A percentile compares a stretch with the other conserved stretches of the same genome.
Evolutionary conservation across 2,329 filamentous ascomycete species (phyloP).

Genomic region (Fusarium anthophilum): DNA sequence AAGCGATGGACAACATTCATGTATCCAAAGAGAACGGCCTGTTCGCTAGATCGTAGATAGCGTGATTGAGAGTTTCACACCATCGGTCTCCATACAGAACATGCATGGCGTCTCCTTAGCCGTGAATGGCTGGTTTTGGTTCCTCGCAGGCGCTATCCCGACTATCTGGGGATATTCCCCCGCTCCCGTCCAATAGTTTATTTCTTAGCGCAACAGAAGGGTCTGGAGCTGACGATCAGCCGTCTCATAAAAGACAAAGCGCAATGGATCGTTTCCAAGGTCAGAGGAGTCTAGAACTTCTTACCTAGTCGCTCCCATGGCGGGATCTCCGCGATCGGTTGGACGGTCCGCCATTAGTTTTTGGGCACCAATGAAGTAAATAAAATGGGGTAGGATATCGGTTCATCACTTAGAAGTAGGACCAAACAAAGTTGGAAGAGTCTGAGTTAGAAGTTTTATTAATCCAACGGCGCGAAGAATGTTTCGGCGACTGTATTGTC

Average conservation of each 20-base stretch:
- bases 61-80: rapidly evolving
- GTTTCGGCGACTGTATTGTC: too few species aligned
- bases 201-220: not conserved
- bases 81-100: rapidly evolving
- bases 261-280: too few species aligned
- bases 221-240: not conserved
- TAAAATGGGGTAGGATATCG: rapidly evolving
- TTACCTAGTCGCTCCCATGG: rapidly evolving
- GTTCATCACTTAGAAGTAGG: not conserved
- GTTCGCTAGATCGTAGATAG: not conserved
- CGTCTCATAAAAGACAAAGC: too few species aligned
- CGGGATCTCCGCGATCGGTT: not conserved
- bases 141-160: not conserved
- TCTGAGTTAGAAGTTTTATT: not conserved
- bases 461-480: rapidly evolving
- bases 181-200: not conserved
- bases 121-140: not conserved
- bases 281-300: too few species aligned
- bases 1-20: rapidly evolving
- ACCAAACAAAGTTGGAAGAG: too few species aligned
- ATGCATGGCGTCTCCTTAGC: rapidly evolving
- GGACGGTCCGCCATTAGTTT: not conserved
- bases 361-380: not conserved
- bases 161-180: not conserved
- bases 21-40: too few species aligned